These are phyloP conservation scores for Talaromyces marneffei DNA, from an alignment of 2,329 filamentous ascomycete species.

Conservation along the genomic window DNA sequence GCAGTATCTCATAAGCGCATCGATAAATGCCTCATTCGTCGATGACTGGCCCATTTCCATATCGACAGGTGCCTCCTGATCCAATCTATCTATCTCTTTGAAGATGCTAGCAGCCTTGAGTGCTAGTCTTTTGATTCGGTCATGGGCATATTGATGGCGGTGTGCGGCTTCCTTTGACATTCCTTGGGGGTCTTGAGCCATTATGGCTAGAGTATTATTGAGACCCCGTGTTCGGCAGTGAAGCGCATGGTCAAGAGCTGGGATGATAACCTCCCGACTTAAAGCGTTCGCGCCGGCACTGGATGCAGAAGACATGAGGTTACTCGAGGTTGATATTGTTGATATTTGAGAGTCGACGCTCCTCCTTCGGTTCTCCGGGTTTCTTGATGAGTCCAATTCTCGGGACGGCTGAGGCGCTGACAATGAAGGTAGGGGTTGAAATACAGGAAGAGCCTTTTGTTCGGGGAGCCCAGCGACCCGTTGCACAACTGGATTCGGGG, in stretches of 20 bases:
- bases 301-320: constrained; percentile 60
- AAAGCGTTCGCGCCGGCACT: constrained; percentile 7
- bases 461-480: constrained; percentile 15
- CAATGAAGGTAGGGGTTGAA: constrained; percentile 18
- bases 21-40: constrained; percentile 84
- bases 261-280: constrained; percentile 65
- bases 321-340: constrained; percentile 35
- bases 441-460: constrained; percentile 25
- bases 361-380: neutral
- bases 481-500: constrained; percentile 12
- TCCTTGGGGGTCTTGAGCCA: constrained; percentile 32
- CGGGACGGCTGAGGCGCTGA: constrained; percentile 13
- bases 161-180: constrained; percentile 42
- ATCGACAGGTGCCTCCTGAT: constrained; percentile 78
- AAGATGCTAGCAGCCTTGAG: constrained; percentile 78
- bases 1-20: constrained; percentile 72
- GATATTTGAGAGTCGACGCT: constrained; percentile 14
- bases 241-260: constrained; percentile 84
- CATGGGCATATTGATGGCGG: constrained; percentile 70
- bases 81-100: constrained; percentile 82
- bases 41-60: constrained; percentile 89
- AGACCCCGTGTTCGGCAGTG: constrained; percentile 64
- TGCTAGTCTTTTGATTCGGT: constrained; percentile 73
- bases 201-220: constrained; percentile 33
- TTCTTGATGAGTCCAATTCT: neutral